Percentiles rank a stretch among this genome's conserved stretches.
Evolutionary conservation across 345 rosid genomes (phyloP).

Genomic region (Salix arbutifolia): DNA sequence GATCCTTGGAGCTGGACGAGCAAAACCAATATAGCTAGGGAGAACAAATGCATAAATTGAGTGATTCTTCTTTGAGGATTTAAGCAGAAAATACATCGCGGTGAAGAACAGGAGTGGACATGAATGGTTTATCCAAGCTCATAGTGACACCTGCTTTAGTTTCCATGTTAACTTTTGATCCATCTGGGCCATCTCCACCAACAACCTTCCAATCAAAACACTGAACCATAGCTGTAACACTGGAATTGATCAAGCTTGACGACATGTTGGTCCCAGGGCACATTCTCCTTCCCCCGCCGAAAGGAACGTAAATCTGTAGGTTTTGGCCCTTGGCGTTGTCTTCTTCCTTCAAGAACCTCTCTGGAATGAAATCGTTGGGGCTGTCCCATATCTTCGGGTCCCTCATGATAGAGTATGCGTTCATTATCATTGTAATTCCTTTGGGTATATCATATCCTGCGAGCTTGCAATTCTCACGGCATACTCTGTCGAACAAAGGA

Average conservation of each 20-base stretch:
- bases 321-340: background rate
- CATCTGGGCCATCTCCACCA: background rate
- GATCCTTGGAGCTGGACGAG: background rate
- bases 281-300: constrained; percentile 19
- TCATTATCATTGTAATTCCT: background rate
- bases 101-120: background rate
- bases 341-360: constrained; percentile 11
- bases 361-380: constrained; percentile 16
- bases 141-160: background rate
- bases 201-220: constrained; percentile 17
- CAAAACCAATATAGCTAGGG: background rate
- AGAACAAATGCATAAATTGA: background rate
- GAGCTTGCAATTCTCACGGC: constrained; percentile 9
- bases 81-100: background rate
- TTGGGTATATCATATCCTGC: constrained; percentile 14
- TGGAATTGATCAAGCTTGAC: background rate
- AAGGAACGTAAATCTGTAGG: background rate
- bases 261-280: constrained; percentile 11
- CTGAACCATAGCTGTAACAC: constrained; percentile 15
- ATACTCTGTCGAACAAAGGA: background rate
- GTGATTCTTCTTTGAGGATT: background rate
- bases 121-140: background rate
- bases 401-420: constrained; percentile 15
- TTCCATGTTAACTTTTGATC: background rate
- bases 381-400: constrained; percentile 13